Conservation (phyloP, 805 yeast genomes). For the Starmerella kuoi region DNA sequence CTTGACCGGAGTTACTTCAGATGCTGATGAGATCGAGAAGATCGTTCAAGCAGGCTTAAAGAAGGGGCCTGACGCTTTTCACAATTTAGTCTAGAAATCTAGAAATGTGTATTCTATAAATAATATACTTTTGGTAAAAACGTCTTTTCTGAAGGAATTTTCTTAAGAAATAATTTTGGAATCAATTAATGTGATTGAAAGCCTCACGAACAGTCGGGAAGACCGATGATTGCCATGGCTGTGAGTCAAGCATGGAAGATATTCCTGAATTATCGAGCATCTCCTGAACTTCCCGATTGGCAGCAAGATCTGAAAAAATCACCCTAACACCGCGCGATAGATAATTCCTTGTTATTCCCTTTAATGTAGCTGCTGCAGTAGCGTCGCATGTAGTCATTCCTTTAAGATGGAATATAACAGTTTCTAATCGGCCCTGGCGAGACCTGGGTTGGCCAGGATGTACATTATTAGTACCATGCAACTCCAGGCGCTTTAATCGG, state of each 20-base stretch:
- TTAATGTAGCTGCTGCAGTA: constrained; percentile 61
- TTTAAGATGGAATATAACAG: constrained; percentile 60
- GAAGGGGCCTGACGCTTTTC: constrained; percentile 26
- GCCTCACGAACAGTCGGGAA: constrained; percentile 49
- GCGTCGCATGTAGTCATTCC: constrained; percentile 78
- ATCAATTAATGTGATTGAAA: constrained; percentile 25
- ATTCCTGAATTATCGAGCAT: constrained; percentile 49
- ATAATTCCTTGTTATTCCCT: constrained; percentile 48
- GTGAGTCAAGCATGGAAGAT: constrained; percentile 27
- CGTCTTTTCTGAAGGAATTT: neutral
- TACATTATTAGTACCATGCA: constrained; percentile 57
- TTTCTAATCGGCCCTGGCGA: constrained; percentile 38
- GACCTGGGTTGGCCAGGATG: constrained; percentile 59
- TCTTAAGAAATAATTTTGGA: neutral
- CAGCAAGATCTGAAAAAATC: constrained; percentile 49
- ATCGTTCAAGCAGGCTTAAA: constrained; percentile 59
- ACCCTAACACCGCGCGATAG: constrained; percentile 42
- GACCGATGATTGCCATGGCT: constrained; percentile 27
- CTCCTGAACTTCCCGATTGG: constrained; percentile 36
- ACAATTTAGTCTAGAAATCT: constrained; percentile 9
- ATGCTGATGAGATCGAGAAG: constrained; percentile 66
- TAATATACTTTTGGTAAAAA: too few species aligned
- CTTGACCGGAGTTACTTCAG: constrained; percentile 70
- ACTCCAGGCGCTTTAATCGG: constrained; percentile 56
- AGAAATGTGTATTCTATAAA: neutral